A percentile compares a stretch with the other conserved stretches of the same genome.
Conservation (phyloP, 495 filamentous ascomycete genomes). For the Penicillium subrubescens region DNA sequence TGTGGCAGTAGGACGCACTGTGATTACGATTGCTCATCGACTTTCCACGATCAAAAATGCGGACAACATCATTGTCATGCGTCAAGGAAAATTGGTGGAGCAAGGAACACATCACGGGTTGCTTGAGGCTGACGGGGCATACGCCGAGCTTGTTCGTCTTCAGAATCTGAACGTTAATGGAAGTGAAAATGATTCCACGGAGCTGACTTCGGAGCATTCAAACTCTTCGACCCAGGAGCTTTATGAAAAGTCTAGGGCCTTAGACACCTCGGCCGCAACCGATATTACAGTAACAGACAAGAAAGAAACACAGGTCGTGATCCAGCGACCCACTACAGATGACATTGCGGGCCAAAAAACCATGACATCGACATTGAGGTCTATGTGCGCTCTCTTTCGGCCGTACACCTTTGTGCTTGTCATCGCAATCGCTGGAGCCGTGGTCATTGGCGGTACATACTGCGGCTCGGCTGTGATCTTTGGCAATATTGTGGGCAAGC, state of each 20-base stretch:
- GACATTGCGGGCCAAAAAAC: neutral
- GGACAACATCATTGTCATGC: slow-evolving; percentile 64
- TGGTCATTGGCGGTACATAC: slow-evolving; percentile 43
- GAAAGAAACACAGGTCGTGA: neutral
- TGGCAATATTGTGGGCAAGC: slow-evolving; percentile 45
- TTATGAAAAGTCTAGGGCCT: neutral
- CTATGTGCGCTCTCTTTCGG: slow-evolving; percentile 19
- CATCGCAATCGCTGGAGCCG: slow-evolving; percentile 35
- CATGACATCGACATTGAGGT: neutral
- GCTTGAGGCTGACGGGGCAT: slow-evolving; percentile 37
- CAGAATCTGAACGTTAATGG: slow-evolving; percentile 29
- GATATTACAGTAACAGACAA: neutral
- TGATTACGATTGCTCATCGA: slow-evolving; percentile 45
- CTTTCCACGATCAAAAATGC: slow-evolving; percentile 52
- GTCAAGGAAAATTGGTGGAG: slow-evolving; percentile 54
- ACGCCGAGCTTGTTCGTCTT: slow-evolving; percentile 42
- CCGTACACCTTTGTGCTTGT: slow-evolving; percentile 36
- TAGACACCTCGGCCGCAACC: neutral
- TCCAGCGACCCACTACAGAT: neutral
- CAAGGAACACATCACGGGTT: slow-evolving; percentile 49
- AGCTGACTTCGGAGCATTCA: neutral
- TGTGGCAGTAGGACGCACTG: slow-evolving; percentile 41
- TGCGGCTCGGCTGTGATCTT: slow-evolving; percentile 51
- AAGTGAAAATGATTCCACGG: neutral
- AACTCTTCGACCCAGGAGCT: neutral